Conservation (phyloP, 2,329 filamentous ascomycete species). For the Blastomyces gilchristii region DNA sequence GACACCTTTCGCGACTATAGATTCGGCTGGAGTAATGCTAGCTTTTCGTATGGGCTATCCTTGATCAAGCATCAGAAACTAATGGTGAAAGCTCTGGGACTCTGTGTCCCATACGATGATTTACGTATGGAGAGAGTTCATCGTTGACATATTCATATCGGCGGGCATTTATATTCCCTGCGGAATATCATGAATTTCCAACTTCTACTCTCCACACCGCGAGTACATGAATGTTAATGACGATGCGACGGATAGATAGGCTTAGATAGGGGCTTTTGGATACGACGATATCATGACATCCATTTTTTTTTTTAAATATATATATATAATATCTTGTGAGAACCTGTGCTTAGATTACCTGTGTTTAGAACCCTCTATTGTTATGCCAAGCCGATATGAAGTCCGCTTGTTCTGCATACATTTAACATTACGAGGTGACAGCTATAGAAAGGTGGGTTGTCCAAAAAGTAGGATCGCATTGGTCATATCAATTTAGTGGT, state of each 20-base stretch:
- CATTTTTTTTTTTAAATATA: no score
- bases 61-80: slow-evolving; percentile 47
- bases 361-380: background rate
- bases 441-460: background rate
- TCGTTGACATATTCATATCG: background rate
- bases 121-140: slow-evolving; percentile 2
- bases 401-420: background rate
- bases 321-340: background rate
- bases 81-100: slow-evolving; percentile 7
- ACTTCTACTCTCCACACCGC: background rate
- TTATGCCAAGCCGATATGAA: background rate
- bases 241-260: background rate
- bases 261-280: background rate
- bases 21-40: slow-evolving; percentile 87
- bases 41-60: slow-evolving; percentile 73
- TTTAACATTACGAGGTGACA: background rate
- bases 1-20: slow-evolving; percentile 57
- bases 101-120: slow-evolving; percentile 8
- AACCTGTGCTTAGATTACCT: background rate
- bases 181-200: background rate
- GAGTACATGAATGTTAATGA: background rate
- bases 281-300: background rate
- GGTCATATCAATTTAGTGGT: background rate
- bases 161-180: background rate
- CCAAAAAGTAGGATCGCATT: background rate